Conservation (phyloP, 176 grass and related monocot species). For the Panicum miliaceum region DNA sequence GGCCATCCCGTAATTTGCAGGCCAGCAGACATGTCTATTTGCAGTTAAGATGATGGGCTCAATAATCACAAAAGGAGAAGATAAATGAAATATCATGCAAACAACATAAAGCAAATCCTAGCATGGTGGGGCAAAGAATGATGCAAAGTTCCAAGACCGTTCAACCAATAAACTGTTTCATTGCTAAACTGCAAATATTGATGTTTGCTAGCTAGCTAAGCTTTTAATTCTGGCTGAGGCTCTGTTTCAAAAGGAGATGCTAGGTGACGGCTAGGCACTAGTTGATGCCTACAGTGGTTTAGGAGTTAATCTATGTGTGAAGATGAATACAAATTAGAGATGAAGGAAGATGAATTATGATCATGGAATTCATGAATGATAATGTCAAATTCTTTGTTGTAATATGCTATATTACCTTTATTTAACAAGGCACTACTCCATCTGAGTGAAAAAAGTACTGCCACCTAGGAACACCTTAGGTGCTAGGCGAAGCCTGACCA, state of each 20-base stretch:
- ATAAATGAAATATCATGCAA: constrained; percentile 25
- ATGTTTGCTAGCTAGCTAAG: not conserved
- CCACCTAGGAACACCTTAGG: not conserved
- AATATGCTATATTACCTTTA: not conserved
- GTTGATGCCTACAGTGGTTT: not conserved
- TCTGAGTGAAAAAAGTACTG: not conserved
- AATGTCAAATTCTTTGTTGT: not conserved
- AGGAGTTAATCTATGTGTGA: not conserved
- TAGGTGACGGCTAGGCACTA: not conserved
- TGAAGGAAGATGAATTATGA: not conserved
- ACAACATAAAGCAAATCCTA: constrained; percentile 16
- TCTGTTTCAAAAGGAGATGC: not conserved
- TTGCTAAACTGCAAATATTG: not conserved
- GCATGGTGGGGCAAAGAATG: constrained; percentile 12
- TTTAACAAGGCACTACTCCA: not conserved
- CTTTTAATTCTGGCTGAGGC: not conserved
- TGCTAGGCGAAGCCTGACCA: not conserved
- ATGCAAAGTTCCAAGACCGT: constrained; percentile 2
- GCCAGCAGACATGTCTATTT: constrained; percentile 94
- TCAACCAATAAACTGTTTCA: not conserved
- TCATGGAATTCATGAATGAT: not conserved
- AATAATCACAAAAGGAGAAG: not conserved
- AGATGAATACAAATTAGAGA: not conserved
- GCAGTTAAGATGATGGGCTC: constrained; percentile 41
- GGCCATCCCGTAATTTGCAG: constrained; percentile 99